phyloP scores from a whole-genome alignment of 106 monocot species.

The Allium sativum region DNA sequence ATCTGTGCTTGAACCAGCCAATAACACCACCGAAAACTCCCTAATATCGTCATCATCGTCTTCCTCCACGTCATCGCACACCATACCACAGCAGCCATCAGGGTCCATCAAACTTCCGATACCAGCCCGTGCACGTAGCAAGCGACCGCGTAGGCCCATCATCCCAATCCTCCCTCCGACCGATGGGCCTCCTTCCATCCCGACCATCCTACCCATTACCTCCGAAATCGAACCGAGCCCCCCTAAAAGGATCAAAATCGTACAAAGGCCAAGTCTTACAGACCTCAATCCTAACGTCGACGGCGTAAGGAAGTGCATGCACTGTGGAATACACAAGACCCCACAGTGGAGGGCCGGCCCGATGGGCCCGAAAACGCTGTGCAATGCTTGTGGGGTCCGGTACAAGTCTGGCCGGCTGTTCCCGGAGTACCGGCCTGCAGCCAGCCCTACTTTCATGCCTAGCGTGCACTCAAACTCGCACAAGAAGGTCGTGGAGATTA shows the following conservation, averaged over 20 bases:
- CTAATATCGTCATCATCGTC: background rate
- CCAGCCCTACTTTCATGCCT: slow-evolving; percentile 42
- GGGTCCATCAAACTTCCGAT: background rate
- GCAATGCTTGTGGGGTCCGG: slow-evolving; percentile 39
- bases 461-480: slow-evolving; percentile 53
- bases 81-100: no score
- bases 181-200: background rate
- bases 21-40: background rate
- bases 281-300: background rate
- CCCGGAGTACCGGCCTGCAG: slow-evolving; percentile 61
- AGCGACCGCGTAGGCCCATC: slow-evolving; percentile 5
- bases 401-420: slow-evolving; percentile 35
- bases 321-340: slow-evolving; percentile 40
- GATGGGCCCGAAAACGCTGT: slow-evolving; percentile 47
- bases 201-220: background rate
- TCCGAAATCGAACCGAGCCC: background rate
- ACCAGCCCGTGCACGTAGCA: slow-evolving; percentile 8
- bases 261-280: background rate
- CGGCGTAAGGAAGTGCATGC: slow-evolving; percentile 16
- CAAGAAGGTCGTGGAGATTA: slow-evolving; percentile 48
- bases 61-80: background rate
- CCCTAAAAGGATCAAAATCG: slow-evolving; percentile 1
- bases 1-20: slow-evolving; percentile 2
- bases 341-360: slow-evolving; percentile 64
- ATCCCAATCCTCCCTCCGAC: background rate